Evolutionary conservation across 177 flowering plant genomes (phyloP).

Genomic region (Vitis hybrid): DNA sequence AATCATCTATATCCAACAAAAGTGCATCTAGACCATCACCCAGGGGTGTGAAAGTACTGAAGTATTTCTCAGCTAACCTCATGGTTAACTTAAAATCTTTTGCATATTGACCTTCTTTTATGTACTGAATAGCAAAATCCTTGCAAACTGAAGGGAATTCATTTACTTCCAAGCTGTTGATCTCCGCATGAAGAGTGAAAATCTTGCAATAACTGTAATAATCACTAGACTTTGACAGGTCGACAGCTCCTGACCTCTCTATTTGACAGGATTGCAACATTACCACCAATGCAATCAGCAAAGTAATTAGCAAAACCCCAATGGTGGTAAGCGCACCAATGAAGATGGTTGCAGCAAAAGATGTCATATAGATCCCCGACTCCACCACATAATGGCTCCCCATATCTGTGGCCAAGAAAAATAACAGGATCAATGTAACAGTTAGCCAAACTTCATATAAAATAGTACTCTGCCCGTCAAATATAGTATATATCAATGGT

Average conservation of each 20-base stretch:
- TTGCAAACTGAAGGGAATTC: constrained; percentile 49
- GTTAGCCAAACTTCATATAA: not conserved
- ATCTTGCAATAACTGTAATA: constrained; percentile 44
- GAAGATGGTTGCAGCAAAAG: constrained; percentile 62
- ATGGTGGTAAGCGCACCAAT: constrained; percentile 46
- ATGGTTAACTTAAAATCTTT: constrained; percentile 41
- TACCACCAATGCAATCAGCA: constrained; percentile 48
- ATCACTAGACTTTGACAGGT: constrained; percentile 22
- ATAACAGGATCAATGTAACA: not conserved
- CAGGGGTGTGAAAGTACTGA: constrained; percentile 30
- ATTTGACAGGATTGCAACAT: constrained; percentile 68
- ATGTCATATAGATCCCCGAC: constrained; percentile 57
- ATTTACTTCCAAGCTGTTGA: constrained; percentile 40
- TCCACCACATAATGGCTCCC: constrained; percentile 52
- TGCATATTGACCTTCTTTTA: constrained; percentile 44
- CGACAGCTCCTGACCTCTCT: constrained; percentile 41
- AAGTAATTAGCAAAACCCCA: constrained; percentile 47
- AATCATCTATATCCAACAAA: constrained; percentile 65
- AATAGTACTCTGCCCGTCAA: not conserved
- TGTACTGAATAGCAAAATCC: constrained; percentile 32
- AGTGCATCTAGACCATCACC: constrained; percentile 50
- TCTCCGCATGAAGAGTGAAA: constrained; percentile 45
- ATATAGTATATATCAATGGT: too few species aligned
- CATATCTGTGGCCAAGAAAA: constrained; percentile 28
- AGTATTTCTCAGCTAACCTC: constrained; percentile 35